phyloP scores from a whole-genome alignment of 1,284 basidiomycete species.

The Cutaneotrichosporon sp. region DNA sequence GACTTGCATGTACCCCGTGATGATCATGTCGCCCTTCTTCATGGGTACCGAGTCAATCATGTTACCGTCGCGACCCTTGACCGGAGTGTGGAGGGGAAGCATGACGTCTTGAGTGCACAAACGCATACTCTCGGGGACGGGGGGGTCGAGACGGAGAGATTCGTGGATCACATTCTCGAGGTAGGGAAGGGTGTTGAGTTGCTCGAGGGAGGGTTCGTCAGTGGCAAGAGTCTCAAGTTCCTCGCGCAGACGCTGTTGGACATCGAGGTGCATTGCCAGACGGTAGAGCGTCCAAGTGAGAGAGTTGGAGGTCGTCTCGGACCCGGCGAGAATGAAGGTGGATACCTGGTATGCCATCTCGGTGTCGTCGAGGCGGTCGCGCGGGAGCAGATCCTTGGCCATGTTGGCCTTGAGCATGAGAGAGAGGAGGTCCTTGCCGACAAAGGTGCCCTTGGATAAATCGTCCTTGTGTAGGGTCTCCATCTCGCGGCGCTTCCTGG shows the following conservation, averaged over 20 bases:
- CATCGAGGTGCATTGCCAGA: constrained; percentile 60
- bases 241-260: constrained; percentile 61
- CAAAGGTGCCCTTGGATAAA: constrained; percentile 52
- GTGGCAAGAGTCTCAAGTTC: constrained; percentile 57
- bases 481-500: constrained; percentile 6
- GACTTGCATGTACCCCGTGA: constrained; percentile 61
- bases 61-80: constrained; percentile 51
- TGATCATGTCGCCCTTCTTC: constrained; percentile 39
- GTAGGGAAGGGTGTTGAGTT: constrained; percentile 57
- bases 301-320: constrained; percentile 72
- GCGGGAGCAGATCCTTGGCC: constrained; percentile 58
- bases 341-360: constrained; percentile 76
- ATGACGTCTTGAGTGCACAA: constrained; percentile 59
- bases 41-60: constrained; percentile 44
- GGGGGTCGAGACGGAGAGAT: constrained; percentile 64
- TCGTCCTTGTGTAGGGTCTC: constrained; percentile 31
- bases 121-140: constrained; percentile 56
- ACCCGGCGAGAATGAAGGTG: constrained; percentile 65
- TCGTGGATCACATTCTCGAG: constrained; percentile 69
- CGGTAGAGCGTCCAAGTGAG: constrained; percentile 71
- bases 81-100: constrained; percentile 60
- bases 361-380: constrained; percentile 62
- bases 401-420: constrained; percentile 61
- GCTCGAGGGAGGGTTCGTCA: constrained; percentile 35
- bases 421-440: constrained; percentile 51